Percentiles rank a stretch among this genome's conserved stretches.
Evolutionary conservation across 2,329 filamentous ascomycete species (phyloP).

Genomic region (Chaetomium strumarium): DNA sequence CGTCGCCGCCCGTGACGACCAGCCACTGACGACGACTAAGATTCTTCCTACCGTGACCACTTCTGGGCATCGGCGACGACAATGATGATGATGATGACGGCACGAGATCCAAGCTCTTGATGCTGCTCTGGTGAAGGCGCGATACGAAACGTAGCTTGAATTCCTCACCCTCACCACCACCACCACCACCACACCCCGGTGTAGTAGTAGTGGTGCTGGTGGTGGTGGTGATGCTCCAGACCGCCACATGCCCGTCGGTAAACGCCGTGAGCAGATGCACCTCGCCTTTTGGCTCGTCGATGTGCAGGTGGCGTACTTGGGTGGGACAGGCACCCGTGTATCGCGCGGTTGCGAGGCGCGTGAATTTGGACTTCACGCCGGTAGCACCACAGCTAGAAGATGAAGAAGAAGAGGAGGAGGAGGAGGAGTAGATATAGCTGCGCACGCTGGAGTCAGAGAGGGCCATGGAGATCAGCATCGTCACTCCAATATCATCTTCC

Average conservation of each 20-base stretch:
- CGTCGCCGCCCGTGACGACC: conserved; percentile 77
- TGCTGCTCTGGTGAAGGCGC: conserved; percentile 70
- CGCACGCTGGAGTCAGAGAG: conserved; percentile 81
- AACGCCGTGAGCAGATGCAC: conserved; percentile 59
- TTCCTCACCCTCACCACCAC: too few species aligned
- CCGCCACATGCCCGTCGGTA: conserved; percentile 71
- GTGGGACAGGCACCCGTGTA: conserved; percentile 75
- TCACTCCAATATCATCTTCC: background rate
- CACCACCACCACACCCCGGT: background rate
- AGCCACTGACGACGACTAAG: conserved; percentile 31
- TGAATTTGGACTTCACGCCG: conserved; percentile 35
- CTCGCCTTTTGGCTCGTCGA: conserved; percentile 21
- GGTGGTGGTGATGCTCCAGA: conserved; percentile 39
- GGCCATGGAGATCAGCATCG: conserved; percentile 54
- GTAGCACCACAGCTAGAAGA: background rate
- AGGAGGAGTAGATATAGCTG: conserved; percentile 44
- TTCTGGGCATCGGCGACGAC: too few species aligned
- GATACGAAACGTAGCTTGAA: conserved; percentile 30
- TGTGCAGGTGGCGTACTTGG: conserved; percentile 46
- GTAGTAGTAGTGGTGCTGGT: background rate
- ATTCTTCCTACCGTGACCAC: too few species aligned
- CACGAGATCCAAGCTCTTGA: conserved; percentile 58
- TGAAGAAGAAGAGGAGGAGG: background rate
- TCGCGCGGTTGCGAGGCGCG: conserved; percentile 45
- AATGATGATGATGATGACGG: too few species aligned